Evolutionary conservation across 176 grass and related monocot species (phyloP).

Genomic region (Olyra latifolia): DNA sequence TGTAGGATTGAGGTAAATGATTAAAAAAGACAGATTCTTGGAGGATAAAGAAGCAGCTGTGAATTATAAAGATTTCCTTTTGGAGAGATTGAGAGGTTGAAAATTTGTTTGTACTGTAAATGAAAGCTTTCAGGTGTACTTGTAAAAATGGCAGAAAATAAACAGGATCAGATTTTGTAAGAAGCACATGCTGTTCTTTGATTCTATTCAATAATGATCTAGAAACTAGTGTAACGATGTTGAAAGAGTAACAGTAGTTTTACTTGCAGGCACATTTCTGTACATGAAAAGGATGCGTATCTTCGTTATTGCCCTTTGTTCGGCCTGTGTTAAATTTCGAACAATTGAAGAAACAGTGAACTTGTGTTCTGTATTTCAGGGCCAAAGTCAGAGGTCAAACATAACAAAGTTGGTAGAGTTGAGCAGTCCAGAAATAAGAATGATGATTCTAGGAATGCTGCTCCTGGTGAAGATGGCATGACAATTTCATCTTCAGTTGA

Average conservation of each 20-base stretch:
- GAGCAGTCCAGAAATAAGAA: slow-evolving; percentile 1
- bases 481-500: slow-evolving; percentile 21
- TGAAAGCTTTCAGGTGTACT: background rate
- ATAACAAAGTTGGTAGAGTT: slow-evolving; percentile 25
- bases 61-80: background rate
- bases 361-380: slow-evolving; percentile 69
- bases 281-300: slow-evolving; percentile 50
- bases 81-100: background rate
- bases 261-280: slow-evolving; percentile 54
- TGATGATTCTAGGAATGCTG: slow-evolving; percentile 28
- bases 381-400: slow-evolving; percentile 34
- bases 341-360: slow-evolving; percentile 62
- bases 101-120: background rate
- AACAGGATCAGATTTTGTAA: background rate
- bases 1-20: background rate
- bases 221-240: slow-evolving; percentile 33
- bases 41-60: background rate
- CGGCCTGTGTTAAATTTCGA: slow-evolving; percentile 44
- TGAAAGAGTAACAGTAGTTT: slow-evolving; percentile 48
- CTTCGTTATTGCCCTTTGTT: slow-evolving; percentile 43
- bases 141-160: background rate
- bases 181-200: background rate
- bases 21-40: background rate
- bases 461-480: slow-evolving; percentile 26
- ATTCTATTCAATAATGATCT: slow-evolving; percentile 17